phyloP scores from a whole-genome alignment of 345 rosid genomes.

The Punica granatum region DNA sequence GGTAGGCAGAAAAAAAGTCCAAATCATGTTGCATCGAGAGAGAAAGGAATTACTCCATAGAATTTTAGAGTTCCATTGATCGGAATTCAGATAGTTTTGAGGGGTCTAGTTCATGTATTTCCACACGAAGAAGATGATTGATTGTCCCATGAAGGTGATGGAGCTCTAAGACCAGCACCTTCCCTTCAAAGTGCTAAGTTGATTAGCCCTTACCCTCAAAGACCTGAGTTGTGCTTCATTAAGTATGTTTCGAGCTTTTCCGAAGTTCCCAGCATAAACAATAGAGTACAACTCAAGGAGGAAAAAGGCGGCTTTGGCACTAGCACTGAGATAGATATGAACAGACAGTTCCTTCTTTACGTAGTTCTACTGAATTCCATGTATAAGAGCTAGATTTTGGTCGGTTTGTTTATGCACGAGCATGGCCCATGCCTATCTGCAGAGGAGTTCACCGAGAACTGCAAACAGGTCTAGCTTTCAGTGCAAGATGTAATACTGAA shows the following conservation, averaged over 20 bases:
- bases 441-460: too few species aligned
- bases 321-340: too few species aligned
- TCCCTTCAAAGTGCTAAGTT: neutral
- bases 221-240: neutral
- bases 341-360: too few species aligned
- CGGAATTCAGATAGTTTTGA: neutral
- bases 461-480: too few species aligned
- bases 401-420: too few species aligned
- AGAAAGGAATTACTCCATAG: neutral
- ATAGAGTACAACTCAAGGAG: too few species aligned
- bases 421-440: too few species aligned
- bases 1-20: neutral
- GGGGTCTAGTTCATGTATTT: neutral
- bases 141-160: neutral
- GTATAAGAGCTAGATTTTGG: too few species aligned
- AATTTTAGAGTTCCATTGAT: neutral
- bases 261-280: neutral
- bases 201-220: neutral
- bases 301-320: too few species aligned
- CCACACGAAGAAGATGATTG: neutral
- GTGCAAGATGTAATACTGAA: neutral
- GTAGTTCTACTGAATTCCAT: too few species aligned
- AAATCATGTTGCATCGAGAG: neutral
- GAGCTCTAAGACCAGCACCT: neutral
- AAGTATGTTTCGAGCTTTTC: neutral